Base-by-base conservation (phyloP, 495 filamentous ascomycete genomes). In the Penicillium dipodomyicola region DNA sequence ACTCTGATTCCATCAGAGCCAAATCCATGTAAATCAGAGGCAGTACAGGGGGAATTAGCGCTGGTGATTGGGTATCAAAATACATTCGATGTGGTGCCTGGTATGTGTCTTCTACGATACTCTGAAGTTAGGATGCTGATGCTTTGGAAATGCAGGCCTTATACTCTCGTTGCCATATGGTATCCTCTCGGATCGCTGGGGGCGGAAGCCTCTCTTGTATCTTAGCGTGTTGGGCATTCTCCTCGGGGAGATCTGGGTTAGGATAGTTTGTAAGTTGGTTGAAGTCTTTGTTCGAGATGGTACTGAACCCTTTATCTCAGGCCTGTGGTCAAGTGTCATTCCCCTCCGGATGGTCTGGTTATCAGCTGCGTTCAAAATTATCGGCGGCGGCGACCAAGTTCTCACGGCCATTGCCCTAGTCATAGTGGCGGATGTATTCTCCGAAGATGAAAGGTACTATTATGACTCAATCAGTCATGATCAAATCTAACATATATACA, bases 1-100 rank as follows among this genome's bases (percentile, higher is more conserved):
- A 14, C 20, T 2, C 48, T 45, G 10, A 12, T 15, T 19, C 27
- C 23, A 11, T 49, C 47, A 12, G 53, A 49, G 6, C 37, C 48
- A 2, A 56, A 65, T 22, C 61, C 57, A 17, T 79, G 76, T 49
- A 77, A 77, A 59, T 68, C 76, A 12, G 74, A 72, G 43, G 51
- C 67, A 2, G 73, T 79, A 25, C 77, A 80, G 61, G 71, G 63
- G 35, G 71, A 78, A 41, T 49, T 79, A 35, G 77, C 76, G 2
- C 58, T 74, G 44, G 56, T 80, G n/a, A 59, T 59, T 11, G 76
- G 70, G 2, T 78, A 73, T 60, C 76, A 71, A 55, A 68, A 74
- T 27, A 73, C 67, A 8, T 69, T 73, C 27, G 70, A 72, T 30
- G 57, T 64, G 7, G 30, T 80, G 8, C 76, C 75, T 9, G 60